Percentiles rank a stretch among this genome's conserved stretches.
phyloP scores from a whole-genome alignment of 148 eudicot genomes.

The Chenopodium formosanum region DNA sequence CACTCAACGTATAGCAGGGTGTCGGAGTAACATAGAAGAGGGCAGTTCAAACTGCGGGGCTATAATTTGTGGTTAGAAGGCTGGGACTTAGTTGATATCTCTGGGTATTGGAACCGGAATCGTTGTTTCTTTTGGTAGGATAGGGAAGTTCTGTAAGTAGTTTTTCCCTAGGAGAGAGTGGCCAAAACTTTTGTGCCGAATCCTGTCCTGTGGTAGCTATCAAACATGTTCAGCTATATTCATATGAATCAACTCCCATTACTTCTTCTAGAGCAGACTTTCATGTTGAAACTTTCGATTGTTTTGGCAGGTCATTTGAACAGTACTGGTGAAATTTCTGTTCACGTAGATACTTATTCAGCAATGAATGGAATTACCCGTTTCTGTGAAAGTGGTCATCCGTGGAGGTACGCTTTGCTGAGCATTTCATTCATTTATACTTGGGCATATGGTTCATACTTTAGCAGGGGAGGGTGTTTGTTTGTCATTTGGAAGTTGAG shows the following conservation, averaged over 20 bases:
- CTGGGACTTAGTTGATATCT: background rate
- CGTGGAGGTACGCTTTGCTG: slow-evolving; percentile 68
- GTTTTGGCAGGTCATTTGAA: slow-evolving; percentile 45
- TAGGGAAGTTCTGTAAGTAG: background rate
- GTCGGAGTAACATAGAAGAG: no score
- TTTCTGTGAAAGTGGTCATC: slow-evolving; percentile 64
- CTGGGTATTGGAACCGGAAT: background rate
- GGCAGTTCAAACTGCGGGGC: background rate
- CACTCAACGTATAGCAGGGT: no score
- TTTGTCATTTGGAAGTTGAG: background rate
- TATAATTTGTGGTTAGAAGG: background rate
- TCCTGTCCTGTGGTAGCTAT: background rate
- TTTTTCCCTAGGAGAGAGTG: slow-evolving; percentile 2
- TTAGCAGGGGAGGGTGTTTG: background rate
- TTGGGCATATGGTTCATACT: background rate
- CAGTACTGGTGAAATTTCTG: slow-evolving; percentile 51
- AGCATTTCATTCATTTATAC: slow-evolving; percentile 11
- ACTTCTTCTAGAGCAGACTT: background rate
- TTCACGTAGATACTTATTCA: slow-evolving; percentile 85
- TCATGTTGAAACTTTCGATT: slow-evolving; percentile 9
- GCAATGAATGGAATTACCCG: slow-evolving; percentile 94
- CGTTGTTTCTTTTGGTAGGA: background rate
- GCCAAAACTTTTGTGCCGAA: background rate
- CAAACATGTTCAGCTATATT: background rate
- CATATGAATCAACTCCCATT: background rate